These are phyloP conservation scores for Piromyces sp. DNA, from an alignment of 192 early-diverging fungal genomes.

Conservation along the genomic window DNA sequence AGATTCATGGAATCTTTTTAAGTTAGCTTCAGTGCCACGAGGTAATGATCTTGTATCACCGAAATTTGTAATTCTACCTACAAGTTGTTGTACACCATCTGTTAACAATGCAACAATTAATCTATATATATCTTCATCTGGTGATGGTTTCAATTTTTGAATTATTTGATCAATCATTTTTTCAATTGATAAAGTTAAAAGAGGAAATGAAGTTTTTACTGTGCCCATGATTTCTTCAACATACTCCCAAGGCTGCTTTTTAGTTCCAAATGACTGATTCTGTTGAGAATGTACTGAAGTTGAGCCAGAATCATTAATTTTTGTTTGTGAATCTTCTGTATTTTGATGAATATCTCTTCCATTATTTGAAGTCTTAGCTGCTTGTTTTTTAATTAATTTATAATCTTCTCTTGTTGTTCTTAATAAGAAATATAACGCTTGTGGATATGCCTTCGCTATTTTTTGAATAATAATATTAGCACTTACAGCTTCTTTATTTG, in stretches of 20 bases:
- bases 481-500: constrained; percentile 55
- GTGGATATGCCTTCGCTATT: constrained; percentile 86
- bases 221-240: constrained; percentile 90
- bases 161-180: constrained; percentile 98
- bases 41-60: constrained; percentile 45
- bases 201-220: constrained; percentile 85
- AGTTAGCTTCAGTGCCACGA: constrained; percentile 55
- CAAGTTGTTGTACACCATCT: constrained; percentile 55
- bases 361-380: constrained; percentile 4
- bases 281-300: constrained; percentile 3
- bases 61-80: constrained; percentile 15
- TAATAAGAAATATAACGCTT: constrained; percentile 88
- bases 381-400: constrained; percentile 35
- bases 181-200: constrained; percentile 89
- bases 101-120: constrained; percentile 78
- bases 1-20: constrained; percentile 74
- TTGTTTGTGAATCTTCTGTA: neutral
- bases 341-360: constrained; percentile 2
- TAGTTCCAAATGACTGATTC: neutral
- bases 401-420: constrained; percentile 84
- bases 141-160: constrained; percentile 73
- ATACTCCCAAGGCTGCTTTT: constrained; percentile 58
- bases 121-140: constrained; percentile 96
- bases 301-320: constrained; percentile 2
- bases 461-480: constrained; percentile 68